Evolutionary conservation across 192 early-diverging fungal species (phyloP).

Genomic region (Podila verticillata): DNA sequence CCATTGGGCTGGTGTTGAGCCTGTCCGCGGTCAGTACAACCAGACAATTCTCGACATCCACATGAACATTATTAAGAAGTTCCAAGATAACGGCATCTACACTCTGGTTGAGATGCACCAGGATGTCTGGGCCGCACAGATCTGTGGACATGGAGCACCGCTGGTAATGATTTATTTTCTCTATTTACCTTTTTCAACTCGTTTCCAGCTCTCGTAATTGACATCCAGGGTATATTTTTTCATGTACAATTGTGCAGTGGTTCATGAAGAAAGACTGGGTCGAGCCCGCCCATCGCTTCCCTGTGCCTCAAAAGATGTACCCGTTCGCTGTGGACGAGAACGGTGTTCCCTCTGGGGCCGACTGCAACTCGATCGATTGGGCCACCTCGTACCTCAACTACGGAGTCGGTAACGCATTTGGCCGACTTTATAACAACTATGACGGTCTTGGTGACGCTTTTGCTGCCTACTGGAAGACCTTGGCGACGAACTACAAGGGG

Average conservation of each 20-base stretch:
- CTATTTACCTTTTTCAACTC: not conserved
- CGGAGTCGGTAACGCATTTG: slow-evolving; percentile 60
- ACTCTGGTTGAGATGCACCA: slow-evolving; percentile 74
- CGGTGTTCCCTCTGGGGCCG: slow-evolving; percentile 43
- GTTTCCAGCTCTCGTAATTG: not conserved
- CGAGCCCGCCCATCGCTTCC: slow-evolving; percentile 25
- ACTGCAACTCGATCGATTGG: slow-evolving; percentile 56
- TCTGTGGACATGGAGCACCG: slow-evolving; percentile 65
- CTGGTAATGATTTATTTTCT: slow-evolving; percentile 15
- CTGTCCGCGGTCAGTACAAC: slow-evolving; percentile 64
- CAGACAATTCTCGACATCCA: slow-evolving; percentile 65
- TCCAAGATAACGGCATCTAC: slow-evolving; percentile 65
- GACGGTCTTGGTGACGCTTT: slow-evolving; percentile 64
- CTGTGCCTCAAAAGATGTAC: slow-evolving; percentile 42
- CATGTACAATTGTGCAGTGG: slow-evolving; percentile 9
- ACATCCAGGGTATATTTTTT: not conserved
- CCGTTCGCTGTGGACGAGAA: slow-evolving; percentile 54
- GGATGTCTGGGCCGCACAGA: slow-evolving; percentile 59
- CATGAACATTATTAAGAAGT: slow-evolving; percentile 56
- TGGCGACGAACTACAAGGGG: slow-evolving; percentile 59
- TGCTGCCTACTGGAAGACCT: slow-evolving; percentile 64
- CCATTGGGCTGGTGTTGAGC: slow-evolving; percentile 74
- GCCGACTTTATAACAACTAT: slow-evolving; percentile 63
- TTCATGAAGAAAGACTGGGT: slow-evolving; percentile 54
- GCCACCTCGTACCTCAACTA: slow-evolving; percentile 46